phyloP scores from a whole-genome alignment of 2,329 filamentous ascomycete species.

The Colletotrichum lini region DNA sequence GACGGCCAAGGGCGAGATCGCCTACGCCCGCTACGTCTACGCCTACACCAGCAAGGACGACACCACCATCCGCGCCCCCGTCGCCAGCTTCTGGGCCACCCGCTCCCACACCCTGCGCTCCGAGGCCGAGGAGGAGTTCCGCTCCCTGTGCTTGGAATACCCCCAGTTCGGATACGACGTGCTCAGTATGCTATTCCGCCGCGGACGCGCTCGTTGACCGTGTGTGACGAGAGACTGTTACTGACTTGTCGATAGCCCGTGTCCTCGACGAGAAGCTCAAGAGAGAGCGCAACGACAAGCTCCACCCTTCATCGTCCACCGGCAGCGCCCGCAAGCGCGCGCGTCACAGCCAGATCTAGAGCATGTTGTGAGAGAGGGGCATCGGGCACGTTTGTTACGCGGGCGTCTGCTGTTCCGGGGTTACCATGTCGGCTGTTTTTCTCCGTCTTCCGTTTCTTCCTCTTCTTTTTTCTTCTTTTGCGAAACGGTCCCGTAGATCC shows the following conservation, averaged over 20 bases:
- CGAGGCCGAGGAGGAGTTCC: conserved; percentile 90
- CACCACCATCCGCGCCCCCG: conserved; percentile 80
- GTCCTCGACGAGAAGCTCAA: conserved; percentile 78
- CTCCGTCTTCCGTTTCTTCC: too few species aligned
- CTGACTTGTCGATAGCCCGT: conserved; percentile 61
- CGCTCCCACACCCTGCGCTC: conserved; percentile 84
- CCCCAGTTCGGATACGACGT: conserved; percentile 96
- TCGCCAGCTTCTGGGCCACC: conserved; percentile 92
- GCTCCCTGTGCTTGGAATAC: conserved; percentile 86
- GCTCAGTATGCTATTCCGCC: conserved; percentile 69
- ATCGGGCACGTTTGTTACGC: background rate
- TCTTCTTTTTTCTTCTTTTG: background rate
- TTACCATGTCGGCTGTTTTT: too few species aligned
- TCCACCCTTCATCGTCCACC: conserved; percentile 61
- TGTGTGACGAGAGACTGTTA: background rate
- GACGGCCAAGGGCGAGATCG: conserved; percentile 90
- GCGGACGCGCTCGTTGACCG: conserved; percentile 38
- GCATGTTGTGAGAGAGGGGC: too few species aligned
- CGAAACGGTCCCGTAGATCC: background rate
- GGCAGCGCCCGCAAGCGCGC: conserved; percentile 70
- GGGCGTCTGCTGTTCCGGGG: background rate
- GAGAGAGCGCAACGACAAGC: conserved; percentile 73
- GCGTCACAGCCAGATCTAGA: conserved; percentile 60
- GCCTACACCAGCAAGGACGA: conserved; percentile 80
- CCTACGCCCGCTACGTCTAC: conserved; percentile 93